These are phyloP conservation scores for Penicillium longicatenatum DNA, from an alignment of 495 filamentous ascomycete genomes.

Conservation along the genomic window DNA sequence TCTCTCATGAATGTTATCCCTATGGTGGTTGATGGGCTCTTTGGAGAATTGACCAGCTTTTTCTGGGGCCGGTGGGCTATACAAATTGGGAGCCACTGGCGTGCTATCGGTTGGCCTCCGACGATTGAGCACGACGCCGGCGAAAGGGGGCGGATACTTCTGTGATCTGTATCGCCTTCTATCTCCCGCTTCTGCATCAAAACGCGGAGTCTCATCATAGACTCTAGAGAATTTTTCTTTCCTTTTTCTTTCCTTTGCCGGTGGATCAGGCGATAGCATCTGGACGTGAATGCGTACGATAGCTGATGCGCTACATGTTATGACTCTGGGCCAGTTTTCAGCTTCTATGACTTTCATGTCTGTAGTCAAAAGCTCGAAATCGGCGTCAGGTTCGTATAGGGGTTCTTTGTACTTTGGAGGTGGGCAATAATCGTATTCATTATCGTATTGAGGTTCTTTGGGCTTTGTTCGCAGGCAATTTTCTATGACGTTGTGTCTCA, in stretches of 20 bases:
- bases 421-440: no score
- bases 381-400: not conserved
- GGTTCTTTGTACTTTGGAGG: no score
- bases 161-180: not conserved
- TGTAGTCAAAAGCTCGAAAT: conserved; percentile 1
- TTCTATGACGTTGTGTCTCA: not conserved
- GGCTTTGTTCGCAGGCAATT: not conserved
- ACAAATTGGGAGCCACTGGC: not conserved
- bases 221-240: not conserved
- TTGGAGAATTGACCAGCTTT: not conserved
- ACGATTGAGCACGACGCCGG: not conserved
- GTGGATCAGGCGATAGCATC: not conserved
- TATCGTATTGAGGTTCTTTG: not conserved
- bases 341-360: not conserved
- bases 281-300: not conserved
- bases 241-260: not conserved
- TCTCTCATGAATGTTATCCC: not conserved
- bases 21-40: not conserved
- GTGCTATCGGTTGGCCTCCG: not conserved
- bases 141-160: not conserved
- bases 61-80: not conserved
- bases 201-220: not conserved
- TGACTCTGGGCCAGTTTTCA: not conserved
- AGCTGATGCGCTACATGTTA: not conserved
- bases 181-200: not conserved